Evolutionary conservation across 805 yeast species (phyloP).

Genomic region (Wickerhamiella shivajii): DNA sequence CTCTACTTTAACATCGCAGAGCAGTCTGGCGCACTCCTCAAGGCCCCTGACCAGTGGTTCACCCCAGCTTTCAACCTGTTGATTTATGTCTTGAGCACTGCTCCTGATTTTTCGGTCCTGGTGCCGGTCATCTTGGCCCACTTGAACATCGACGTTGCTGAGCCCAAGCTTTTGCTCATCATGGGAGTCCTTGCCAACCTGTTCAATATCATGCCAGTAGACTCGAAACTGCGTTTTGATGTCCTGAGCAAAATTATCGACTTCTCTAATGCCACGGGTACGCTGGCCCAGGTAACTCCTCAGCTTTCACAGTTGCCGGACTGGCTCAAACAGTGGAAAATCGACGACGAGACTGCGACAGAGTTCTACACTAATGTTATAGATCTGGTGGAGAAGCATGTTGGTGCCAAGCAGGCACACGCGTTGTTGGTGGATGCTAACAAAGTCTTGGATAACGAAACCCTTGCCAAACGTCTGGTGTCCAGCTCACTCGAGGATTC

Average conservation of each 20-base stretch:
- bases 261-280: conserved; percentile 23
- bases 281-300: conserved; percentile 23
- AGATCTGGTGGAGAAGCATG: conserved; percentile 10
- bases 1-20: conserved; percentile 23
- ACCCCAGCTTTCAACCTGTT: conserved; percentile 28
- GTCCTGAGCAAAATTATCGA: conserved; percentile 25
- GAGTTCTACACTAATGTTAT: conserved; percentile 20
- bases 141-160: conserved; percentile 18
- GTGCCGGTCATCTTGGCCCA: conserved; percentile 21
- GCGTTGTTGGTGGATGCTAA: conserved; percentile 18
- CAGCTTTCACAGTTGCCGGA: conserved; percentile 26
- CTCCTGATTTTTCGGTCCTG: conserved; percentile 22
- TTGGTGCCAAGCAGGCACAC: conserved; percentile 9
- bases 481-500: conserved; percentile 17
- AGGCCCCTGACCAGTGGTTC: conserved; percentile 26
- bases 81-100: conserved; percentile 24
- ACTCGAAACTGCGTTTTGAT: conserved; percentile 19
- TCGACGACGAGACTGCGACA: conserved; percentile 17
- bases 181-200: conserved; percentile 26
- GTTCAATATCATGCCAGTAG: conserved; percentile 26
- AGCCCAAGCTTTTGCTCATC: conserved; percentile 20
- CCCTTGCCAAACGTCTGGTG: conserved; percentile 18
- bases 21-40: conserved; percentile 18
- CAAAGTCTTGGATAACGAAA: conserved; percentile 7
- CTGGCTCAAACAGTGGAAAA: conserved; percentile 28